Base-by-base conservation (phyloP, 768 basidiomycete species). In the Melanogaster broomeanus region DNA sequence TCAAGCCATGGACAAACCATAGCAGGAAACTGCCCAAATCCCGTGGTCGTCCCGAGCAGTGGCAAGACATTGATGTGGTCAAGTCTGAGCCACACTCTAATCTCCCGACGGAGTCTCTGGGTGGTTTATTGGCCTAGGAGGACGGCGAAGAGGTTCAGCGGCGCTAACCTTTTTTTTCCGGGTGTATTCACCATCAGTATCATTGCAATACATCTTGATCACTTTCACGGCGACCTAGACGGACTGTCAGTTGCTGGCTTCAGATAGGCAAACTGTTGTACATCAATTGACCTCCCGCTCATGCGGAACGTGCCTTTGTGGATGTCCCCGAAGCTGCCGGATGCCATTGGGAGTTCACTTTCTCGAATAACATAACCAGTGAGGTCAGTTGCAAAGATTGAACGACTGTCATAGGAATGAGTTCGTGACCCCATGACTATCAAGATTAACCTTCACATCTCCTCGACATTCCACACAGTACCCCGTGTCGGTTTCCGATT, bases 1-100 rank as follows among this genome's bases (percentile, higher is more conserved):
- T 59, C 58, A 18, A 55, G 22, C 58, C 58, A 58, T 11, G 61
- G 61, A 9, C 46, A 65, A 19, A 65, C 31, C 54, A 60, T 59
- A 3, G 63, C 61, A 12, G 52, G 28, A 28, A 50, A 52, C 2
- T 48, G 57, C 21, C 64, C 63, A 53, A 56, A 64, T 28, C 45
- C 58, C 21, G 42, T 50, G 21, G 55, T 19, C 4, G 52, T 44
- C 9, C 64, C 59, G 22, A 41, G 48, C 5, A 62, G 55, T n/a
- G 56, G 58, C 1, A 64, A 28, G 10, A 65, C 44, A 48, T 65
- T 65, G n/a, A 45, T 33, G 47, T 64, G 60, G 2, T 38, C 3
- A 18, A 65, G 51, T 21, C 30, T 15, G 33, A 50, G 47, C 63
- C 63, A 65, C 16, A 58, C 41, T 8, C 30, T 48, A 18, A 65